These are phyloP conservation scores for Daldinia eschscholtzii DNA, from an alignment of 2,329 filamentous ascomycete genomes.

Conservation along the genomic window DNA sequence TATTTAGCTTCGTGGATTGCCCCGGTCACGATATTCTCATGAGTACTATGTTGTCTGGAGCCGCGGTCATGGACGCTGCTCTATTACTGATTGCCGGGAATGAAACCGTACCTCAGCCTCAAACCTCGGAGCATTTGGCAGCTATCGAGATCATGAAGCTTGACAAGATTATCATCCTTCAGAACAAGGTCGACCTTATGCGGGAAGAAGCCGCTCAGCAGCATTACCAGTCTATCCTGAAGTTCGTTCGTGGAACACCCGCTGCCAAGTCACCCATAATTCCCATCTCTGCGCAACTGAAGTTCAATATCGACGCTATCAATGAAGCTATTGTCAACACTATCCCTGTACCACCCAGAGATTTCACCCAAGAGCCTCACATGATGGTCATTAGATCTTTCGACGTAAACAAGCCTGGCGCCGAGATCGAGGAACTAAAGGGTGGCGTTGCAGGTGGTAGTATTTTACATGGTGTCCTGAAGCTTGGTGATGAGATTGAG, in stretches of 20 bases:
- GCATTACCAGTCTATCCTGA: conserved; percentile 96
- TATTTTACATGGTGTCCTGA: conserved; percentile 96
- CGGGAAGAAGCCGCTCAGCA: conserved; percentile 92
- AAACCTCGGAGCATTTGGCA: conserved; percentile 98
- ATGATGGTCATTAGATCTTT: conserved; percentile 99
- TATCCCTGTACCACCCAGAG: conserved; percentile 90
- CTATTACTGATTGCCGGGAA: conserved; percentile 97
- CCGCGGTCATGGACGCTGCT: conserved; percentile 99
- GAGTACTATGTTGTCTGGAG: conserved; percentile 99
- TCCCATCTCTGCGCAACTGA: conserved; percentile 96
- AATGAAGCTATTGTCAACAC: conserved; percentile 96
- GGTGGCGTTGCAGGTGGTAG: conserved; percentile 97
- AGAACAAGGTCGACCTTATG: conserved; percentile 99
- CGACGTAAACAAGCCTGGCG: conserved; percentile 99
- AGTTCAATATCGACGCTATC: conserved; percentile 99
- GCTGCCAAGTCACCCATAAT: conserved; percentile 96
- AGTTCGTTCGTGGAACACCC: conserved; percentile 98
- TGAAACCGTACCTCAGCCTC: conserved; percentile 97
- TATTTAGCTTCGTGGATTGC: conserved; percentile 90
- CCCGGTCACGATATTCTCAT: conserved; percentile 99
- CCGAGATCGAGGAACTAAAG: conserved; percentile 98
- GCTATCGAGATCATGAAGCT: conserved; percentile 99
- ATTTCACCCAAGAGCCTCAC: conserved; percentile 92
- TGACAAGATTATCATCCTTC: conserved; percentile 98
- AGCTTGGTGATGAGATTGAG: conserved; percentile 97